These are phyloP conservation scores for Lactarius quietus DNA, from an alignment of 768 basidiomycete genomes.

Conservation along the genomic window DNA sequence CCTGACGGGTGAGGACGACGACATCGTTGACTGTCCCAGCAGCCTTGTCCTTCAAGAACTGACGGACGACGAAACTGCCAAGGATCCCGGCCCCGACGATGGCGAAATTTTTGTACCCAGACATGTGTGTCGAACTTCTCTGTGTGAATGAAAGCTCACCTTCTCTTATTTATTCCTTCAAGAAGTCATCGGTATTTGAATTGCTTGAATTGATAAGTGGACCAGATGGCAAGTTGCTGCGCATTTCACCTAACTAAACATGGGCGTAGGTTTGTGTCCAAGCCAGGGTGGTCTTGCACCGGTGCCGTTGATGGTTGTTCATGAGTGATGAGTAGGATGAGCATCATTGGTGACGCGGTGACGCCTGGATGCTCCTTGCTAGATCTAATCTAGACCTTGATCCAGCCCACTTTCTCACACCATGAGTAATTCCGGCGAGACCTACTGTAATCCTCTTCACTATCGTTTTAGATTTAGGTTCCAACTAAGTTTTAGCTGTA, in stretches of 20 bases:
- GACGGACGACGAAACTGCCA: conserved; percentile 19
- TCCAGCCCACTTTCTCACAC: too few relatives aligned
- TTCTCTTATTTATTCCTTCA: not conserved
- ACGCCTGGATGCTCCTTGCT: too few relatives aligned
- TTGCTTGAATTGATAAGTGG: not conserved
- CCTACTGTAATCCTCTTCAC: not conserved
- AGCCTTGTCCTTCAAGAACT: conserved; percentile 14
- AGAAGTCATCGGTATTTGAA: not conserved
- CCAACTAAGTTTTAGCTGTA: not conserved
- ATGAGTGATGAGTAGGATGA: too few relatives aligned
- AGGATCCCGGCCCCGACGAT: conserved; percentile 23
- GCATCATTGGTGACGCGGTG: too few relatives aligned
- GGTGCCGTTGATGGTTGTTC: not conserved
- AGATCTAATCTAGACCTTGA: too few relatives aligned
- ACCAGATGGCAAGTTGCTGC: not conserved
- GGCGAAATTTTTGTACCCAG: conserved; percentile 22
- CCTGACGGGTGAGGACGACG: conserved; percentile 21
- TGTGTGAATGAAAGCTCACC: not conserved
- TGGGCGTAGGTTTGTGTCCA: not conserved
- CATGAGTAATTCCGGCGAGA: too few relatives aligned
- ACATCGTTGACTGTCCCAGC: conserved; percentile 18
- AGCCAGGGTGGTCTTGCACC: not conserved
- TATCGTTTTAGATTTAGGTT: not conserved
- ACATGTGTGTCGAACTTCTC: conserved; percentile 7
- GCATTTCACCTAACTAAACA: not conserved